Evolutionary conservation across 2,329 filamentous ascomycete species (phyloP), one percentile per base, ranked within the genome.

Genomic region (Lecanosticta acicola): DNA sequence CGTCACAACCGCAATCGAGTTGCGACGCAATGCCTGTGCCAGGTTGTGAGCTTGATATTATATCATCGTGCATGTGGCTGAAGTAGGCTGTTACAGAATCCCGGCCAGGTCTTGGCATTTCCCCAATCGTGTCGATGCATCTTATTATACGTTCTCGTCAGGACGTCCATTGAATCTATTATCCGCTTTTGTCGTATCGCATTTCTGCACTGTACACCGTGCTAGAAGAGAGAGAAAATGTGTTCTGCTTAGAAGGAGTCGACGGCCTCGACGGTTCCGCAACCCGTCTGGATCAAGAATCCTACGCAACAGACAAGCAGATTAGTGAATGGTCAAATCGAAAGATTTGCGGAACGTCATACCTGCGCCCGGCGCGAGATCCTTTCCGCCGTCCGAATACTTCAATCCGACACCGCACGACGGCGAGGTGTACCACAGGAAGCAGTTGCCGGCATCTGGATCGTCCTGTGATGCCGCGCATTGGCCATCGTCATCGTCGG

Each of bases 381-480:
- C 39, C 45, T 56, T 37, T 24, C 47, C 46, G 19, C 48, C 53
- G 34, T 53, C 50, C 26, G 50, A 48, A 26, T 59, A 59, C 33
- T 53, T 47, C 41, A 59, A 56, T 1, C 54, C 57, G 4, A 55
- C 33, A 18, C 57, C 57, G 40, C 57, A 58, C 11, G 50, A 44
- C 13, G 56, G 55, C 17, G 37, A 34, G 2, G 54, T 59, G 39
- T 55, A 60, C 51, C 50, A 59, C 49, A 60, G 24, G 38, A 60
- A 60, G 48, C 57, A 60, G 43, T 60, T 60, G 2, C 51, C 54
- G 2, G 57, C 57, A 33, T 55, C 51, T 39, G 48, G 50, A 37
- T 60, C 57, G 20, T 55, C 53, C 36, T 57, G 54, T 21, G 49
- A 56, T 14, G 57, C 56, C 7, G 57, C 57, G 37, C 57, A 60